phyloP scores from a whole-genome alignment of 106 monocot genomes.

The Allium sativum region DNA sequence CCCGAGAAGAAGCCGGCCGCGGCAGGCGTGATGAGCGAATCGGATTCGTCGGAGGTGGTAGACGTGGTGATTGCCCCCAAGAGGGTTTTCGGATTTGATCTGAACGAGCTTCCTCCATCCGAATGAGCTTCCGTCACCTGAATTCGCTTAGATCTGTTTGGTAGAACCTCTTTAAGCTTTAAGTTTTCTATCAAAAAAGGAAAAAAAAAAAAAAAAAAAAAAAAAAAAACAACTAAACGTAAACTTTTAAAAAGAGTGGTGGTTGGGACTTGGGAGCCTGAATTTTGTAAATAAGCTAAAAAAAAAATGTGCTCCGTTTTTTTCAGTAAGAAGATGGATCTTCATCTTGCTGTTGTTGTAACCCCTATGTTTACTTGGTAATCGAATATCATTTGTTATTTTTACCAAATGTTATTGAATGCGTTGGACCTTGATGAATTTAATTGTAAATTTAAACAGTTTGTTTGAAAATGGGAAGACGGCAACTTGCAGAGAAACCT shows the following conservation, averaged over 20 bases:
- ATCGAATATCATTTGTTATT: not conserved
- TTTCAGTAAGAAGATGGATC: not conserved
- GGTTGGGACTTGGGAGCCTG: not conserved
- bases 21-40: constrained; percentile 20
- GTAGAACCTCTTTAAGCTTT: not conserved
- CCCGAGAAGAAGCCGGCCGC: constrained; percentile 10
- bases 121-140: constrained; percentile 16
- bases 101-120: constrained; percentile 17
- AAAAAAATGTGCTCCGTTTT: not conserved
- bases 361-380: not conserved
- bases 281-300: not conserved
- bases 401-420: too few species aligned
- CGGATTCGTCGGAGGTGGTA: constrained; percentile 22
- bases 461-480: too few species aligned
- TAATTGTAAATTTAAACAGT: too few species aligned
- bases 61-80: not conserved
- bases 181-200: not conserved
- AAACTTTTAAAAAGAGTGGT: not conserved
- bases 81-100: constrained; percentile 15
- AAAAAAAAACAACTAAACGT: not conserved
- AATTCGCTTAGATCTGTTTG: not conserved
- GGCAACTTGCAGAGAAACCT: too few species aligned
- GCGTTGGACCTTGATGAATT: too few species aligned
- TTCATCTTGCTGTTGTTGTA: not conserved
- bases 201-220: too few species aligned